phyloP scores from a whole-genome alignment of 306 rosid genomes.

The Cyamopsis tetragonoloba region DNA sequence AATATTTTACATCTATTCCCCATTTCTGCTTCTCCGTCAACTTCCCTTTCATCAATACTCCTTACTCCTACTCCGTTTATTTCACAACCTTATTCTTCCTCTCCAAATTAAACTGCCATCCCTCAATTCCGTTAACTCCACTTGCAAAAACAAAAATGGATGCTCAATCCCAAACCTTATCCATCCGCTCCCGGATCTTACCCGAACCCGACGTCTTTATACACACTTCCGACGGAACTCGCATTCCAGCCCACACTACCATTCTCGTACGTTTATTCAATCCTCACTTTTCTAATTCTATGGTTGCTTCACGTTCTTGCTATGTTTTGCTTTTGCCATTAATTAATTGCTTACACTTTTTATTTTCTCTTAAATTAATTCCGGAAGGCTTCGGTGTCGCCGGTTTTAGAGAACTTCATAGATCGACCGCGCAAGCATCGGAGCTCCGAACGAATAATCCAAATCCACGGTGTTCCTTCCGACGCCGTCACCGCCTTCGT shows the following conservation, averaged over 20 bases:
- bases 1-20: not conserved
- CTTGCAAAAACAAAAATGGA: conserved; percentile 7
- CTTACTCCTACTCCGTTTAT: too few relatives aligned
- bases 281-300: not conserved
- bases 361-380: not conserved
- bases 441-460: conserved; percentile 54
- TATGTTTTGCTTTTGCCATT: not conserved
- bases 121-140: not conserved
- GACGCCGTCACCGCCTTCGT: conserved; percentile 69
- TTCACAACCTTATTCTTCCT: not conserved
- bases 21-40: not conserved
- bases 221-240: conserved; percentile 60
- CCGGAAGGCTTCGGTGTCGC: conserved; percentile 61
- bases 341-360: not conserved
- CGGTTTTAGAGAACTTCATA: conserved; percentile 66
- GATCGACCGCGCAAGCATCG: conserved; percentile 65
- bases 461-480: conserved; percentile 78
- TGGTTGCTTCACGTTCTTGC: not conserved
- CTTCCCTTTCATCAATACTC: not conserved
- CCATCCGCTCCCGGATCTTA: conserved; percentile 24
- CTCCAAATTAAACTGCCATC: not conserved
- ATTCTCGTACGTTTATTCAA: conserved; percentile 60
- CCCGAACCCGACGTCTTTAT: conserved; percentile 75
- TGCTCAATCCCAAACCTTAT: not conserved
- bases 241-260: conserved; percentile 68